Evolutionary conservation across 2,329 filamentous ascomycete species (phyloP).

Genomic region (Periglandula ipomoeae): DNA sequence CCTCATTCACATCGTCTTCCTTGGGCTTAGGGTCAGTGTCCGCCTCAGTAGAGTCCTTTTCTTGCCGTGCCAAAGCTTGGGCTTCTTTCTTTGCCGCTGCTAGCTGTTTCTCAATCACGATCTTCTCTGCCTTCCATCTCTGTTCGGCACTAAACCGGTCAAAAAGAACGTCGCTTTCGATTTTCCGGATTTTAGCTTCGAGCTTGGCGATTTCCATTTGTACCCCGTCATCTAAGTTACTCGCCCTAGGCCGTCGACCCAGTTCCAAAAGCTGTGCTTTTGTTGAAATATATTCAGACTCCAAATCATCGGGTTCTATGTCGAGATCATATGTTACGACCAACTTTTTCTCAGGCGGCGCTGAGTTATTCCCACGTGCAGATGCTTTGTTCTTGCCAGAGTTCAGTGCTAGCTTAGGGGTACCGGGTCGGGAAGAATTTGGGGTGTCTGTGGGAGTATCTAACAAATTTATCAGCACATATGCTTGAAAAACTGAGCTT

Average conservation of each 20-base stretch:
- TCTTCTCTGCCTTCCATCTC: constrained; percentile 52
- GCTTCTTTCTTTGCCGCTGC: constrained; percentile 35
- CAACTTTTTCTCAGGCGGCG: constrained; percentile 28
- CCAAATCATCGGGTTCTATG: constrained; percentile 64
- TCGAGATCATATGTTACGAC: constrained; percentile 53
- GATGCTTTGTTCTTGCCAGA: constrained; percentile 26
- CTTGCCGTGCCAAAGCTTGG: constrained; percentile 15
- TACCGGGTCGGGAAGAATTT: constrained; percentile 38
- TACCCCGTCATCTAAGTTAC: constrained; percentile 14
- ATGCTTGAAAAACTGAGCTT: not conserved
- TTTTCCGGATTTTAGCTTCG: constrained; percentile 62
- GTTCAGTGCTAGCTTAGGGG: constrained; percentile 29
- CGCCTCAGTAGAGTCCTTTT: constrained; percentile 12
- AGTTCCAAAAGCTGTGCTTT: constrained; percentile 59
- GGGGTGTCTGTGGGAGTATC: constrained; percentile 43
- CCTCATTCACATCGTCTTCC: constrained; percentile 36
- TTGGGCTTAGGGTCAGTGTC: constrained; percentile 22
- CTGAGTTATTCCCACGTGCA: constrained; percentile 8
- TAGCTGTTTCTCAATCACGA: constrained; percentile 53
- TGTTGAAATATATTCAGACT: constrained; percentile 68
- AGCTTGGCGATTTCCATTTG: constrained; percentile 52
- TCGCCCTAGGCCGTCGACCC: constrained; percentile 13
- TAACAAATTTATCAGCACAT: constrained; percentile 15
- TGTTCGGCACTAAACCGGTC: constrained; percentile 57
- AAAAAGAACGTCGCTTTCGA: constrained; percentile 71